Conservation (phyloP, 768 basidiomycete species). For the Leccinum variicolor region DNA sequence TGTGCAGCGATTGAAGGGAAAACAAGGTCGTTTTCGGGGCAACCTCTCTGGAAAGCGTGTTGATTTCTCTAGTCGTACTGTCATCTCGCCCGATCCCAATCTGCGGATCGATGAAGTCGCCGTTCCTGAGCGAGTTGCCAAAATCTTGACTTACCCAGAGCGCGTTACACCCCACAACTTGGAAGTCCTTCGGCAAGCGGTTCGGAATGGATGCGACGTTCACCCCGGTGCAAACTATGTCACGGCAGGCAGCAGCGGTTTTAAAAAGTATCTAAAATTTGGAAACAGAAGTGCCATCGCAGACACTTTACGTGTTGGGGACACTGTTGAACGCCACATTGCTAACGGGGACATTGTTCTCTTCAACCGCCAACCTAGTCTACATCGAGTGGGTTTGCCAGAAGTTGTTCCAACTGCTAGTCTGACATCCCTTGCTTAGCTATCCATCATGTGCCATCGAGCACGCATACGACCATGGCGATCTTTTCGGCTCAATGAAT, state of each 20-base stretch:
- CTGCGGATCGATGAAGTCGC: conserved; percentile 98
- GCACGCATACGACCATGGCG: conserved; percentile 97
- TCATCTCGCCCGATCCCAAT: conserved; percentile 99
- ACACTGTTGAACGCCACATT: conserved; percentile 92
- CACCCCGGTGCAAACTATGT: conserved; percentile 98
- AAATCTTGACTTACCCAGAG: conserved; percentile 94
- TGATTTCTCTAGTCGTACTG: conserved; percentile 96
- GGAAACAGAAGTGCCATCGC: conserved; percentile 80
- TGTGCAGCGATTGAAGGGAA: conserved; percentile 96
- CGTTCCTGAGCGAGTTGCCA: conserved; percentile 92
- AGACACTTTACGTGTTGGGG: conserved; percentile 79
- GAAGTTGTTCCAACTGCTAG: not conserved
- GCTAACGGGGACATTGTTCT: conserved; percentile 94
- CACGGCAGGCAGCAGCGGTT: conserved; percentile 67
- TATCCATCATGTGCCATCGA: conserved; percentile 99
- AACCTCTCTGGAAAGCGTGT: conserved; percentile 99
- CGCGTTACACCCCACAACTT: conserved; percentile 92
- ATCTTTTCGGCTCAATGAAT: conserved; percentile 96
- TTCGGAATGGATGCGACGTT: conserved; percentile 84
- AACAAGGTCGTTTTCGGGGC: conserved; percentile 97
- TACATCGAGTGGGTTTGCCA: conserved; percentile 71
- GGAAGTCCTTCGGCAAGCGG: conserved; percentile 64
- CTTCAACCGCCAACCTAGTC: conserved; percentile 97
- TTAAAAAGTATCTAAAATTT: conserved; percentile 89
- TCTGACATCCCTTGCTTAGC: conserved; percentile 37